phyloP scores from a whole-genome alignment of 2,329 filamentous ascomycete species.

The Claviceps arundinis region DNA sequence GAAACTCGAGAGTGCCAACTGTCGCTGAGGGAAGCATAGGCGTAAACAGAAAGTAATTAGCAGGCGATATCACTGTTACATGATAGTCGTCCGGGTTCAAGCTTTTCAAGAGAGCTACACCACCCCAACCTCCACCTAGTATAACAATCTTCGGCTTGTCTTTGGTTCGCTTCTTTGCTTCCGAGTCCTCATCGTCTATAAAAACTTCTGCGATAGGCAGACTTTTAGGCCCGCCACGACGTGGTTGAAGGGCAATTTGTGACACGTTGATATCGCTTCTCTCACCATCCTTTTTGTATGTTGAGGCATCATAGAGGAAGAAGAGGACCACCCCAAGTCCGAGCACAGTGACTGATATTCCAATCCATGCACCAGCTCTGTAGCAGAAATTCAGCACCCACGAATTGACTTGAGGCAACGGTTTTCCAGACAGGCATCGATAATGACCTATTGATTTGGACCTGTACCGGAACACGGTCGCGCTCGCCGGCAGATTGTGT shows the following conservation, averaged over 20 bases:
- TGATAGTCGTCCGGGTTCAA: slow-evolving; percentile 87
- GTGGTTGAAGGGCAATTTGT: slow-evolving; percentile 65
- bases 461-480: neutral
- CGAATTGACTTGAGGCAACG: slow-evolving; percentile 35
- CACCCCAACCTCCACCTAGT: slow-evolving; percentile 88
- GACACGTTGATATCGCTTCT: slow-evolving; percentile 71
- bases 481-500: neutral
- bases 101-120: slow-evolving; percentile 81
- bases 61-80: slow-evolving; percentile 85
- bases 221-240: slow-evolving; percentile 83
- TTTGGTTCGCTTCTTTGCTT: slow-evolving; percentile 56
- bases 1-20: slow-evolving; percentile 82
- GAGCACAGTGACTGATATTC: slow-evolving; percentile 60
- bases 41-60: slow-evolving; percentile 96
- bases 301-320: slow-evolving; percentile 87
- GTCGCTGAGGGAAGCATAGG: slow-evolving; percentile 96
- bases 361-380: slow-evolving; percentile 47
- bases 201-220: slow-evolving; percentile 78
- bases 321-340: slow-evolving; percentile 63
- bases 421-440: slow-evolving; percentile 33
- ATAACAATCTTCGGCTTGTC: slow-evolving; percentile 89
- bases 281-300: slow-evolving; percentile 62
- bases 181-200: slow-evolving; percentile 76
- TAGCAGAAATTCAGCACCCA: slow-evolving; percentile 46
- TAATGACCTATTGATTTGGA: neutral